Evolutionary conservation across 1,284 basidiomycete species (phyloP), one percentile per base, ranked within the genome.

Genomic region (Pyrrhoderma lamaoense): DNA sequence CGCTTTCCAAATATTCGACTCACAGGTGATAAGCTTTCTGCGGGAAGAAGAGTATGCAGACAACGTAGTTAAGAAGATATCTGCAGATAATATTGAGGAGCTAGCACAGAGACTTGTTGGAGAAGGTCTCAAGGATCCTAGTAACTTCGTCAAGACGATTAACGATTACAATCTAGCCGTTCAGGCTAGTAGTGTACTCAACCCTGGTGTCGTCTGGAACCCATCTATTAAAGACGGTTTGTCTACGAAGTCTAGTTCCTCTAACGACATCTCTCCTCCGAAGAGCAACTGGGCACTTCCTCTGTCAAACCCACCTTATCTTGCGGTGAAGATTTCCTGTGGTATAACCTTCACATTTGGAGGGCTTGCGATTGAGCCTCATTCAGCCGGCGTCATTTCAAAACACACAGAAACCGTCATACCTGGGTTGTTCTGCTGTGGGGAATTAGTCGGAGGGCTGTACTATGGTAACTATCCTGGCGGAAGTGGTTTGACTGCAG

Each of bases 301-400:
- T 1, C 62, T 85, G 36, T 70, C 76, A 40, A 57, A 70, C 43
- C 61, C 67, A 8, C 80, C 79, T 0, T 80, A 80, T 59, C 67
- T 83, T 59, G 82, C 81, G 1, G 76, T 84, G 25, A 81, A 80
- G 59, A 77, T 85, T 2, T 67, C 77, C 0, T 84, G 82, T 63
- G 82, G 81, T 1, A 75, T 84, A 52, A 84, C 82, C 1, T 85
- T 84, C 65, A 85, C 80, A 2, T 85, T 83, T 64, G 82, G 82
- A 1, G 81, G 82, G 2, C 62, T 85, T 2, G 74, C 71, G 1
- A 76, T 85, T 53, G 73, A 83, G 57, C 71, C 79, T 0, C 60
- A 67, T 9, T 79, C 76, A 0, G 72, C 76, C 4, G 70, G 63
- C 1, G 80, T 85, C 2, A 45, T 82, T 1, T 71, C 70, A 1